Percentiles rank a stretch among this genome's conserved stretches.
Evolutionary conservation across 2,329 filamentous ascomycete species (phyloP).

Genomic region (Penicillium sp.): DNA sequence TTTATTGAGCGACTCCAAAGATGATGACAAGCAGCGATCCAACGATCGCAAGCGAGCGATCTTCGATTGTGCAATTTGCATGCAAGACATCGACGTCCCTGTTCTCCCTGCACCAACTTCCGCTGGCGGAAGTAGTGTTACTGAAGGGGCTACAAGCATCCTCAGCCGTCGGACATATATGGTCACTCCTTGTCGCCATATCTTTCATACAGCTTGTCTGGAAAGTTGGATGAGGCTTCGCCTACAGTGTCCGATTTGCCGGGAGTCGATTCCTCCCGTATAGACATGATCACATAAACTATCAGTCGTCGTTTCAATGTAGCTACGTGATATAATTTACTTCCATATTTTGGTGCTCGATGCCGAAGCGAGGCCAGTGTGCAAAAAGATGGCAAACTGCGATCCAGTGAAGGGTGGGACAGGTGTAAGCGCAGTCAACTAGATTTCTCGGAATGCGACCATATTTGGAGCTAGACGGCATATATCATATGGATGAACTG

Average conservation of each 20-base stretch:
- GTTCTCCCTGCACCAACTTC: constrained; percentile 55
- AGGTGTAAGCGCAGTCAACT: too few species aligned
- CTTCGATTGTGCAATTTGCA: constrained; percentile 93
- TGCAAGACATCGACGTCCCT: constrained; percentile 83
- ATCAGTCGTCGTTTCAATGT: too few species aligned
- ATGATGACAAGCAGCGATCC: constrained; percentile 39
- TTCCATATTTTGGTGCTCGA: too few species aligned
- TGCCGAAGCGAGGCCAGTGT: too few species aligned
- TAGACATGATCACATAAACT: constrained; percentile 42
- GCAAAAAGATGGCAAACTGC: too few species aligned
- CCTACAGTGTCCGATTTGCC: constrained; percentile 89
- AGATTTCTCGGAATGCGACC: too few species aligned
- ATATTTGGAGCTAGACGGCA: too few species aligned
- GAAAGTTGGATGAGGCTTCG: constrained; percentile 95
- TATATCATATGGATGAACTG: too few species aligned
- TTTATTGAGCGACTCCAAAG: constrained; percentile 32
- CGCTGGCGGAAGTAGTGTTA: constrained; percentile 43
- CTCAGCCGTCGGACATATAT: constrained; percentile 82
- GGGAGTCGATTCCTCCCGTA: constrained; percentile 79
- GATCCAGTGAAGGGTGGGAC: too few species aligned
- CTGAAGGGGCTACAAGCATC: constrained; percentile 52
- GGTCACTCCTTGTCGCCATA: constrained; percentile 94
- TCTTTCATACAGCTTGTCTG: constrained; percentile 86
- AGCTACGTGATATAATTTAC: too few species aligned
- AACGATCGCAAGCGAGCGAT: constrained; percentile 51